phyloP scores from a whole-genome alignment of 805 yeast species.

The Candida sakaeoensis region DNA sequence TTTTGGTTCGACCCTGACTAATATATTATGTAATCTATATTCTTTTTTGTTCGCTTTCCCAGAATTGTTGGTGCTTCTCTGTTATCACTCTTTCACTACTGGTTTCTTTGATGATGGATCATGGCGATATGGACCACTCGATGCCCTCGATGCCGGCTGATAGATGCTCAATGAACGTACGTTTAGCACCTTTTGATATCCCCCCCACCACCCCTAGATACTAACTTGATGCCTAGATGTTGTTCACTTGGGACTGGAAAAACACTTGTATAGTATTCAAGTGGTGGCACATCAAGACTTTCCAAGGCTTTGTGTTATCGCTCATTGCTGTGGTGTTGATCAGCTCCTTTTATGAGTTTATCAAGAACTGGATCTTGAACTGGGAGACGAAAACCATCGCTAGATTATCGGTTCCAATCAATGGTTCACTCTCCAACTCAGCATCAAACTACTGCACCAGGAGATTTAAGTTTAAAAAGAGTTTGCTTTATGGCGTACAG shows the following conservation, averaged over 20 bases:
- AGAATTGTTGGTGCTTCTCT: too few species aligned
- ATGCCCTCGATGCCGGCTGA: constrained; percentile 20
- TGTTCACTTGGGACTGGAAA: constrained; percentile 74
- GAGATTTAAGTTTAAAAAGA: constrained; percentile 25
- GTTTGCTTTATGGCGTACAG: constrained; percentile 56
- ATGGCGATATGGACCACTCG: constrained; percentile 18
- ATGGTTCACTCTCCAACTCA: constrained; percentile 1
- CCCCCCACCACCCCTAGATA: neutral
- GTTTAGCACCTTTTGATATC: constrained; percentile 16
- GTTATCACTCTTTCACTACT: too few species aligned
- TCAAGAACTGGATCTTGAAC: constrained; percentile 27
- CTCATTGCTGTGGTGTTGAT: constrained; percentile 45
- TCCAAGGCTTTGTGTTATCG: constrained; percentile 49
- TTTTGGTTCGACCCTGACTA: too few species aligned
- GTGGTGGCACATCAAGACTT: constrained; percentile 75
- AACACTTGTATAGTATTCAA: constrained; percentile 69
- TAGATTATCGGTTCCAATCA: constrained; percentile 6
- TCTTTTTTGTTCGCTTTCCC: too few species aligned
- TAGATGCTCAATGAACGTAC: constrained; percentile 52
- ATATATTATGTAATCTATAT: neutral
- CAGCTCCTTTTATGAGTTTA: constrained; percentile 59
- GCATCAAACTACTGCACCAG: constrained; percentile 2
- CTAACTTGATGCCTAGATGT: constrained; percentile 39
- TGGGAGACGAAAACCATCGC: constrained; percentile 35
- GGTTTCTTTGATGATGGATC: constrained; percentile 4